Percentiles rank a stretch among this genome's conserved stretches.
These are phyloP conservation scores for Cyberlindnera xylosilytica DNA, from an alignment of 805 yeast genomes.

Conservation along the genomic window DNA sequence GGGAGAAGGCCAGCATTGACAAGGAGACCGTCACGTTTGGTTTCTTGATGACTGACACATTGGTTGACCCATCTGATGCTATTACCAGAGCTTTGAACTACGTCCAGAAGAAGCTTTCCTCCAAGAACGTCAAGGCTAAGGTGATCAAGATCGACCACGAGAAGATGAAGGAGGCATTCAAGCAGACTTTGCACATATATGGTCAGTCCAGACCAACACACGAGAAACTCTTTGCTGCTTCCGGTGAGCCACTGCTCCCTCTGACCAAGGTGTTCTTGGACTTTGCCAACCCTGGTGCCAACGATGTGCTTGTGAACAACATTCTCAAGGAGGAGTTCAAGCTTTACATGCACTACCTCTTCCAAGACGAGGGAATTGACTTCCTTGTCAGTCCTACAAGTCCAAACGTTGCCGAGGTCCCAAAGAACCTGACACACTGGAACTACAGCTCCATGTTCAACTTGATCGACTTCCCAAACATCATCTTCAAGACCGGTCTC, in stretches of 20 bases:
- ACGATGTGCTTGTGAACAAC: conserved; percentile 59
- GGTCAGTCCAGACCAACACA: conserved; percentile 56
- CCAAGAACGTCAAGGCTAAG: conserved; percentile 40
- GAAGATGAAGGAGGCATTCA: conserved; percentile 51
- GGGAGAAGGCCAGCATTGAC: conserved; percentile 35
- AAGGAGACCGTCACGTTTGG: conserved; percentile 51
- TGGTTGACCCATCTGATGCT: conserved; percentile 66
- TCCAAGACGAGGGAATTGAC: conserved; percentile 56
- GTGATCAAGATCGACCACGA: conserved; percentile 52
- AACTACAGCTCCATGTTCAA: conserved; percentile 76
- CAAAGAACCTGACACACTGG: conserved; percentile 68
- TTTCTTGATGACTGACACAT: conserved; percentile 59
- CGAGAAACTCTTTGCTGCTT: conserved; percentile 46
- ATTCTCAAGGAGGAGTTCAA: conserved; percentile 55
- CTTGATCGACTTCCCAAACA: conserved; percentile 67
- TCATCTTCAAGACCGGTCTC: conserved; percentile 61
- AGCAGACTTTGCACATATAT: conserved; percentile 54
- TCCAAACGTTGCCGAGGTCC: conserved; percentile 67
- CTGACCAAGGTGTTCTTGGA: conserved; percentile 61
- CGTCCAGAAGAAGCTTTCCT: conserved; percentile 46
- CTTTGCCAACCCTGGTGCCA: conserved; percentile 52
- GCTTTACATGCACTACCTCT: conserved; percentile 49
- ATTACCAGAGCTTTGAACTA: conserved; percentile 51
- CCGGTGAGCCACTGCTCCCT: conserved; percentile 70
- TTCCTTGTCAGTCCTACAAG: conserved; percentile 65